Percentiles rank a stretch among this genome's conserved stretches.
These are phyloP conservation scores for Coemansia sp. DNA, from an alignment of 192 early-diverging fungal species.

Conservation along the genomic window DNA sequence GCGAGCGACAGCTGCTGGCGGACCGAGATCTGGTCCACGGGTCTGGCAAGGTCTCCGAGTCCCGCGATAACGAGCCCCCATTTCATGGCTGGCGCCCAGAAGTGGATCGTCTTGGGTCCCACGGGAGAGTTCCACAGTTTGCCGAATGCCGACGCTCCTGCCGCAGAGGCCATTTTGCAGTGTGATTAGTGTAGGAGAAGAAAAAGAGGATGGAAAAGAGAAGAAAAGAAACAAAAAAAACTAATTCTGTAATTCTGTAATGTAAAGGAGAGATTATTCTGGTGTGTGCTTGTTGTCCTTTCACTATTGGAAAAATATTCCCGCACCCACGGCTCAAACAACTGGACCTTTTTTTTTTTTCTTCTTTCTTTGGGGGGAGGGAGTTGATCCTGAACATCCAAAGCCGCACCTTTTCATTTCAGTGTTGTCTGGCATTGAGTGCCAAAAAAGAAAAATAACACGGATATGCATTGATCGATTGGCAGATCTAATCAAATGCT, in stretches of 20 bases:
- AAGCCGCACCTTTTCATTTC: background rate
- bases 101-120: conserved; percentile 97
- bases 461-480: background rate
- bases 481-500: background rate
- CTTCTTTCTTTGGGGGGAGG: too few relatives aligned
- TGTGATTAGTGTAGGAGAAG: background rate
- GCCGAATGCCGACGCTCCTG: conserved; percentile 58
- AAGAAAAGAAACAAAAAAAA: background rate
- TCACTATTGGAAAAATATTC: too few relatives aligned
- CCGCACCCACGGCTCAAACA: too few relatives aligned
- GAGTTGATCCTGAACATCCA: too few relatives aligned
- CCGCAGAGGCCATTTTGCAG: conserved; percentile 30
- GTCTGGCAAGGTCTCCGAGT: conserved; percentile 82
- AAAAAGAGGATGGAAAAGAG: background rate
- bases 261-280: background rate
- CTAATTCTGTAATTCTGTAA: background rate
- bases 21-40: conserved; percentile 86
- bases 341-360: too few relatives aligned
- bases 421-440: background rate
- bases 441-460: too few relatives aligned
- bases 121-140: conserved; percentile 75
- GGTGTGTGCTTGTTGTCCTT: too few relatives aligned
- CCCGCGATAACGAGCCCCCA: conserved; percentile 93
- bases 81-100: conserved; percentile 85
- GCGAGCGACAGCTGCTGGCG: conserved; percentile 85